Conservation (phyloP, 177 flowering plant genomes). For the Vitis hybrid region DNA sequence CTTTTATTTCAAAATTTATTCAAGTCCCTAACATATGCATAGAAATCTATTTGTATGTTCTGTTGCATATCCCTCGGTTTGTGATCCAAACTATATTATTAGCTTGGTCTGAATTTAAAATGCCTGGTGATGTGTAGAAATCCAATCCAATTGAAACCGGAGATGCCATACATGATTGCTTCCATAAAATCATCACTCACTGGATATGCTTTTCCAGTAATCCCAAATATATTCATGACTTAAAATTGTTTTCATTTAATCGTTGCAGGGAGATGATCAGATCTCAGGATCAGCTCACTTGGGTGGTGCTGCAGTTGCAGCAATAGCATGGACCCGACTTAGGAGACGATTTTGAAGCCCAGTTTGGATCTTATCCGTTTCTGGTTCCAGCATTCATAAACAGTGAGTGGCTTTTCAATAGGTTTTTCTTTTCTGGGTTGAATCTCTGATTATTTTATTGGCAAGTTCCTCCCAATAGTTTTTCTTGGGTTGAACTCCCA, state of each 20-base stretch:
- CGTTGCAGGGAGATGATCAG: constrained; percentile 55
- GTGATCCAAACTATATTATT: too few species aligned
- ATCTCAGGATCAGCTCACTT: constrained; percentile 85
- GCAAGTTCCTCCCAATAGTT: too few species aligned
- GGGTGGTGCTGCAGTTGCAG: constrained; percentile 94
- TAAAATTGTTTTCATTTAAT: neutral
- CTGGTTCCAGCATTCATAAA: neutral
- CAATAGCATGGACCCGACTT: constrained; percentile 63
- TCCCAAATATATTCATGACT: neutral
- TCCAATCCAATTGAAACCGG: neutral
- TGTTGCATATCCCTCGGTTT: too few species aligned
- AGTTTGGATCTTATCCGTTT: neutral
- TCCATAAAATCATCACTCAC: too few species aligned
- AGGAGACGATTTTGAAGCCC: constrained; percentile 40
- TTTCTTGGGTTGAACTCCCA: neutral
- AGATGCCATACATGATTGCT: too few species aligned
- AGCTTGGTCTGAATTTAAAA: too few species aligned
- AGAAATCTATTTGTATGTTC: too few species aligned
- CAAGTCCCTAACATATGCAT: too few species aligned
- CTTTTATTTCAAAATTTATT: too few species aligned
- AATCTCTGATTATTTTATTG: neutral
- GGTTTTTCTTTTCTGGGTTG: neutral
- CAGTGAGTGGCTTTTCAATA: neutral
- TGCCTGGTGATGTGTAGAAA: too few species aligned
- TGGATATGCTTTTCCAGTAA: too few species aligned